A percentile compares a stretch with the other conserved stretches of the same genome.
Evolutionary conservation across 345 rosid genomes (phyloP).

Genomic region (Boechera stricta): DNA sequence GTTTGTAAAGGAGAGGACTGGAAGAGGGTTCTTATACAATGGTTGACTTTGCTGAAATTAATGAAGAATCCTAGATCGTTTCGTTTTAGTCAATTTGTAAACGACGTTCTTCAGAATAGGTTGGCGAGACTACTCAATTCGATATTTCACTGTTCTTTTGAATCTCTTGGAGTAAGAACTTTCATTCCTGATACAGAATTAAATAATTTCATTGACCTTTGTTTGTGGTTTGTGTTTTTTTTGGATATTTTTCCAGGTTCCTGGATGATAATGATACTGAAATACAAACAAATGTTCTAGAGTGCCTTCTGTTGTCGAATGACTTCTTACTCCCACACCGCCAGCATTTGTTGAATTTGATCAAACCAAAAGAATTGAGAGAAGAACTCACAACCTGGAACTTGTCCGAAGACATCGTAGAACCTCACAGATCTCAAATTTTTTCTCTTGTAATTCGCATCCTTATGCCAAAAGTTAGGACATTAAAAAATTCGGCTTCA

Average conservation of each 20-base stretch:
- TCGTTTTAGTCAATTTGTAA: constrained; percentile 63
- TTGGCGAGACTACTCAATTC: constrained; percentile 45
- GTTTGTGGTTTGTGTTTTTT: constrained; percentile 27
- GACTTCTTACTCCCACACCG: constrained; percentile 73
- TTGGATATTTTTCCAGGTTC: constrained; percentile 59
- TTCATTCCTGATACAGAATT: constrained; percentile 11
- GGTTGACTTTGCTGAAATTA: constrained; percentile 78
- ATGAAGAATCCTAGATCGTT: constrained; percentile 73
- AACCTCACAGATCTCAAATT: constrained; percentile 65
- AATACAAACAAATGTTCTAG: constrained; percentile 76
- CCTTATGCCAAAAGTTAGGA: constrained; percentile 88
- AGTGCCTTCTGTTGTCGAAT: constrained; percentile 81
- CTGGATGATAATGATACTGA: constrained; percentile 89
- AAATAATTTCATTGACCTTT: constrained; percentile 22
- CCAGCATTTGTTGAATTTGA: constrained; percentile 77
- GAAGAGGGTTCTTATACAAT: constrained; percentile 77
- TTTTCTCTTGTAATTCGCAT: constrained; percentile 68
- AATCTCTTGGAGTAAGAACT: constrained; percentile 18
- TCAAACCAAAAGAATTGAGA: constrained; percentile 68
- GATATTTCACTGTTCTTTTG: constrained; percentile 16
- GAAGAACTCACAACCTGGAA: constrained; percentile 92
- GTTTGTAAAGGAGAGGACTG: constrained; percentile 78
- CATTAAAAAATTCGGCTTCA: constrained; percentile 75
- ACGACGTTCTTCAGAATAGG: constrained; percentile 79
- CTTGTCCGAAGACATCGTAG: constrained; percentile 73